Conservation (phyloP, 2,329 filamentous ascomycete genomes). For the Botrytis squamosa region DNA sequence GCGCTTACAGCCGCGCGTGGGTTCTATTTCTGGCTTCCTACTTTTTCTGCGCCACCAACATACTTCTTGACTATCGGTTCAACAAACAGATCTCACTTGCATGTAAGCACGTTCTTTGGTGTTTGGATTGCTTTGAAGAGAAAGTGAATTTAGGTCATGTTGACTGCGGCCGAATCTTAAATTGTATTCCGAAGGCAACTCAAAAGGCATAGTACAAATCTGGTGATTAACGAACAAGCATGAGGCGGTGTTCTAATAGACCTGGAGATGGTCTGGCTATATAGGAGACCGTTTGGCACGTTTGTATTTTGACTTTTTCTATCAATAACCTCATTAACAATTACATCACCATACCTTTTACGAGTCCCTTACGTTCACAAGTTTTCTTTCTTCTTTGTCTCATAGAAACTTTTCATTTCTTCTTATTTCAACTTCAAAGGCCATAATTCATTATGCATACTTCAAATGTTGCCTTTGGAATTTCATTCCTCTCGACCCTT, state of each 20-base stretch:
- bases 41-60: neutral
- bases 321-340: neutral
- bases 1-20: conserved; percentile 16
- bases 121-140: neutral
- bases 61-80: neutral
- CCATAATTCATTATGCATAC: conserved; percentile 14
- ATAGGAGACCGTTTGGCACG: neutral
- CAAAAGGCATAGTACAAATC: neutral
- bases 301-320: neutral
- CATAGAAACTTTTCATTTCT: neutral
- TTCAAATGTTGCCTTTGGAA: conserved; percentile 25
- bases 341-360: neutral
- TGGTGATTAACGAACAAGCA: neutral
- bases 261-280: neutral
- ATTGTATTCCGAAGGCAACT: neutral
- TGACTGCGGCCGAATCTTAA: neutral
- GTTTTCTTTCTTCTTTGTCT: neutral
- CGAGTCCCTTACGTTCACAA: neutral
- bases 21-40: conserved; percentile 6
- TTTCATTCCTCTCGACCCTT: conserved; percentile 33
- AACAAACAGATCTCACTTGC: neutral
- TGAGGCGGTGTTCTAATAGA: neutral
- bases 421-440: neutral
- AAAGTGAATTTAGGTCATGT: neutral
- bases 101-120: neutral